A percentile compares a stretch with the other conserved stretches of the same genome.
phyloP scores from a whole-genome alignment of 768 basidiomycete species.

The Sarcodon sp. region DNA sequence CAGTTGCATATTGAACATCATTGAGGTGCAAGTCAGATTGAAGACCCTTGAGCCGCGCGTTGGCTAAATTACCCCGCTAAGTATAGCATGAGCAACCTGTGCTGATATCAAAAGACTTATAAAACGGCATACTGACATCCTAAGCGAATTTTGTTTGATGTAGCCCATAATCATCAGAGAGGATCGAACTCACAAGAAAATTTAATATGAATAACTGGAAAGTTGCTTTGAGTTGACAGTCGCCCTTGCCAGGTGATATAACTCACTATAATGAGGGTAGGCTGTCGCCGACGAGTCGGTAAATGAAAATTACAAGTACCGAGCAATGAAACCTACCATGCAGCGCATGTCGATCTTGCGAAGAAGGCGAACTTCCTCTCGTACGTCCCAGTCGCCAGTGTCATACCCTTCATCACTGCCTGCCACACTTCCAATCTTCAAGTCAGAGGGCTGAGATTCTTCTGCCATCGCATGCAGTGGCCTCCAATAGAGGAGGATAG shows the following conservation, averaged over 20 bases:
- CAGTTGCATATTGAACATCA: slow-evolving; percentile 13
- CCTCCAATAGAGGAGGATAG: too few relatives aligned
- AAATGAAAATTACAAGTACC: neutral
- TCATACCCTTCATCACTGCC: neutral
- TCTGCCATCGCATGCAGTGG: too few relatives aligned
- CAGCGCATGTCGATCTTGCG: slow-evolving; percentile 7
- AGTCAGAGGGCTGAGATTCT: too few relatives aligned
- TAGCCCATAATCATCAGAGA: neutral
- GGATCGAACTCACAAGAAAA: neutral
- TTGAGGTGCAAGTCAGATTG: slow-evolving; percentile 12
- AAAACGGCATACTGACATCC: neutral
- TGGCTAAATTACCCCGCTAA: neutral
- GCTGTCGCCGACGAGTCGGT: neutral
- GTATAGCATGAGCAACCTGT: neutral
- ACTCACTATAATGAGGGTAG: neutral
- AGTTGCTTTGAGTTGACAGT: neutral
- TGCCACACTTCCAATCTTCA: neutral
- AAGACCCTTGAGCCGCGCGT: slow-evolving; percentile 13
- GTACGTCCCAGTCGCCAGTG: slow-evolving; percentile 2
- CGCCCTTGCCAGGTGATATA: neutral
- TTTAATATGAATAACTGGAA: neutral
- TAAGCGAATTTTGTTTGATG: neutral
- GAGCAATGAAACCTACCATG: slow-evolving; percentile 7
- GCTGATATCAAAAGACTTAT: neutral
- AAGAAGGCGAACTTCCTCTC: slow-evolving; percentile 6